These are phyloP conservation scores for Setaria viridis DNA, from an alignment of 202 grass and related monocot genomes.

Conservation along the genomic window DNA sequence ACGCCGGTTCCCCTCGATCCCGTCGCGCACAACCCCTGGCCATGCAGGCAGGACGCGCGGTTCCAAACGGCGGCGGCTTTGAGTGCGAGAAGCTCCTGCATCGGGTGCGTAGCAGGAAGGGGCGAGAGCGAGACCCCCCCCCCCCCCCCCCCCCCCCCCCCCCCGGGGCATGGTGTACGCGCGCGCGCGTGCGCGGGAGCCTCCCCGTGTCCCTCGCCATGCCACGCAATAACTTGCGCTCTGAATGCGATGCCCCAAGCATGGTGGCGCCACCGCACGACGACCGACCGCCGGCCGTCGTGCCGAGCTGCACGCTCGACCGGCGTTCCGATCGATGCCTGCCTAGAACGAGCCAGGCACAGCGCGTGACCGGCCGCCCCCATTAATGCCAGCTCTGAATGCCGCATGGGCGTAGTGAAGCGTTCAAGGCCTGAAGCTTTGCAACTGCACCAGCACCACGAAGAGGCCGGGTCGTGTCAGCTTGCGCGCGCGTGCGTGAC, in stretches of 20 bases:
- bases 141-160: no score
- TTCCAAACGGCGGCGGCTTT: no score
- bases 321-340: background rate
- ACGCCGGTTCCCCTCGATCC: background rate
- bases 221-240: conserved; percentile 21
- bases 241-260: conserved; percentile 8
- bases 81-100: no score
- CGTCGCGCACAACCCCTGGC: no score
- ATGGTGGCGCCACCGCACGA: background rate
- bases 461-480: background rate
- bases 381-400: conserved; percentile 14
- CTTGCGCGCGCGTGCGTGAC: no score
- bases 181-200: background rate
- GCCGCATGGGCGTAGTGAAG: background rate
- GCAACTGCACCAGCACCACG: no score
- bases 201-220: background rate
- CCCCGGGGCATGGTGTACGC: background rate
- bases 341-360: background rate
- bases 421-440: no score
- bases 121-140: no score
- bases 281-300: background rate
- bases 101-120: no score
- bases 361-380: background rate
- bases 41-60: no score
- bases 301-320: background rate